Conservation (phyloP, 768 basidiomycete genomes). For the Clitopilus hobsonii region DNA sequence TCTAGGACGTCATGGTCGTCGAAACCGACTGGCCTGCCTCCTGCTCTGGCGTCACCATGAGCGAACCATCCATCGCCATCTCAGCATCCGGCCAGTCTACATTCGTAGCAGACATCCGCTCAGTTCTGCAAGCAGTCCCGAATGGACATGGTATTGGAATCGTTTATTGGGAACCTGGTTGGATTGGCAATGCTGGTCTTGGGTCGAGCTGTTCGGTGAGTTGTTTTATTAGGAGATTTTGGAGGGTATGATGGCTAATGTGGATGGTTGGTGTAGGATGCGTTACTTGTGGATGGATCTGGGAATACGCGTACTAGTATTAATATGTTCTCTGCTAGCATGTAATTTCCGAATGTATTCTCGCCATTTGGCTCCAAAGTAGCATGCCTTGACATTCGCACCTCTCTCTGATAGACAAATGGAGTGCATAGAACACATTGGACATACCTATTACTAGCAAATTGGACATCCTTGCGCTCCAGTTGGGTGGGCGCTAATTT, state of each 20-base stretch:
- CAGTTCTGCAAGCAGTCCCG: conserved; percentile 38
- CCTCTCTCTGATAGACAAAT: too few relatives aligned
- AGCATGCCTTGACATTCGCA: too few relatives aligned
- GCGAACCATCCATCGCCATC: conserved; percentile 40
- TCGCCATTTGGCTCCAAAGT: not conserved
- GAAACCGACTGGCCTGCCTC: conserved; percentile 61
- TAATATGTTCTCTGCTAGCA: conserved; percentile 30
- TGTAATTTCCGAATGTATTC: conserved; percentile 18
- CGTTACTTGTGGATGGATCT: conserved; percentile 41
- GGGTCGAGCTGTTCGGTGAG: conserved; percentile 38
- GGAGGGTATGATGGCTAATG: not conserved
- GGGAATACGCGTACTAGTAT: conserved; percentile 40
- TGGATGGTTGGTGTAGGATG: conserved; percentile 29
- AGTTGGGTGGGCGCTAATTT: not conserved
- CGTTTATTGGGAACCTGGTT: conserved; percentile 67
- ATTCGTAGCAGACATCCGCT: conserved; percentile 49
- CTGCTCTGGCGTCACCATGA: conserved; percentile 41
- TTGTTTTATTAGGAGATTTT: not conserved
- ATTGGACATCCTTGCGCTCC: not conserved
- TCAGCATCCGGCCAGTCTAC: conserved; percentile 47
- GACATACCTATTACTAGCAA: not conserved
- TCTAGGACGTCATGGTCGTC: conserved; percentile 49
- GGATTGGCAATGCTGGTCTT: conserved; percentile 51
- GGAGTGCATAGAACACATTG: too few relatives aligned
- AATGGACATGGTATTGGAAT: conserved; percentile 44